These are phyloP conservation scores for Barbatosphaeria neglecta DNA, from an alignment of 495 filamentous ascomycete genomes.

Conservation along the genomic window DNA sequence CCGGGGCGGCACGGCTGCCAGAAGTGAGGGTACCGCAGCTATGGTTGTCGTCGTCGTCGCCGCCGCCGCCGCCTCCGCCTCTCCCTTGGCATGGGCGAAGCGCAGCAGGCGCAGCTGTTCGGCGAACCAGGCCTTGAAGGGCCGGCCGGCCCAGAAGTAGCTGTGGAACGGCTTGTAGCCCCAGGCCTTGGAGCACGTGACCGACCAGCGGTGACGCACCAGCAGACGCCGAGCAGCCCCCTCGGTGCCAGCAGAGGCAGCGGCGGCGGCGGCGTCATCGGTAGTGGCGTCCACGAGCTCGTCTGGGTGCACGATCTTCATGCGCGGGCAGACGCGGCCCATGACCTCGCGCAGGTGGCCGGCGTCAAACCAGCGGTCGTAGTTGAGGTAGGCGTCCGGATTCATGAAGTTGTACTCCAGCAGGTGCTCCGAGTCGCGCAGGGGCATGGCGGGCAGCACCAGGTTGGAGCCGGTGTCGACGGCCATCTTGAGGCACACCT, in stretches of 20 bases:
- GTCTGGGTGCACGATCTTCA: constrained; percentile 13
- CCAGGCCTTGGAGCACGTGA: constrained; percentile 4
- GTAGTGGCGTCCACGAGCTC: constrained; percentile 2
- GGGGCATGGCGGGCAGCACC: constrained; percentile 12
- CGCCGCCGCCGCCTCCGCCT: background rate
- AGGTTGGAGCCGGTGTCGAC: constrained; percentile 8
- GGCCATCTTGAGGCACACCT: constrained; percentile 16
- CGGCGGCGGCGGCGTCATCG: background rate
- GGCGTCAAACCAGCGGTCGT: constrained; percentile 17
- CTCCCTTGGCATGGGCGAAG: background rate
- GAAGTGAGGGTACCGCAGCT: too few relatives aligned
- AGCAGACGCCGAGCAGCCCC: too few relatives aligned
- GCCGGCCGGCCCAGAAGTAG: constrained; percentile 12
- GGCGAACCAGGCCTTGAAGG: constrained; percentile 11
- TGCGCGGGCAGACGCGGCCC: constrained; percentile 6
- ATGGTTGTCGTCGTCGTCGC: background rate
- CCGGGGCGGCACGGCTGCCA: too few relatives aligned
- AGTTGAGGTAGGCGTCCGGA: constrained; percentile 8
- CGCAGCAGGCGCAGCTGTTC: background rate
- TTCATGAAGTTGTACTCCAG: constrained; percentile 15
- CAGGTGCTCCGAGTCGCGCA: constrained; percentile 13
- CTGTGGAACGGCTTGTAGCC: constrained; percentile 5
- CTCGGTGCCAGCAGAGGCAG: too few relatives aligned
- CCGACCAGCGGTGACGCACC: constrained; percentile 8
- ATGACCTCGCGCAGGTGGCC: constrained; percentile 7